Conservation (phyloP, 805 yeast species). For the Ogataea methylovora region DNA sequence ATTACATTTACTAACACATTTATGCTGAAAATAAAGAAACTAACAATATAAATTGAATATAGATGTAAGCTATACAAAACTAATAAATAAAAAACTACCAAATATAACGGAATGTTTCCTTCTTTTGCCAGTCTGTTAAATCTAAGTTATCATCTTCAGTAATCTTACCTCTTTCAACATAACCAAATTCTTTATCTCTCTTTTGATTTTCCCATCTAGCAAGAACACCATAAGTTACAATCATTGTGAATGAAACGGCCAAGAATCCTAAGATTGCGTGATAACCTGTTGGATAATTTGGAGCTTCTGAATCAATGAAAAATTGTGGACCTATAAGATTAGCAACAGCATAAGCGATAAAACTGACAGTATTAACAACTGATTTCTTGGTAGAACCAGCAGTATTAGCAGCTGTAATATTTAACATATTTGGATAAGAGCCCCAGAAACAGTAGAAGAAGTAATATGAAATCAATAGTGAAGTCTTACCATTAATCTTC, state of each 20-base stretch:
- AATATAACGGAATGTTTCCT: constrained; percentile 1
- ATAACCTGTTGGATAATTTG: constrained; percentile 53
- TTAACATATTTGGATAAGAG: constrained; percentile 16
- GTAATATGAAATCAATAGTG: constrained; percentile 7
- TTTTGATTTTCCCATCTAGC: constrained; percentile 34
- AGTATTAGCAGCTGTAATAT: constrained; percentile 37
- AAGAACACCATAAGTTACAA: neutral
- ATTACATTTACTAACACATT: too few relatives aligned
- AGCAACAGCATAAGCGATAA: constrained; percentile 50
- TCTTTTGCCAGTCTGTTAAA: constrained; percentile 50
- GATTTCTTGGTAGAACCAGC: constrained; percentile 56
- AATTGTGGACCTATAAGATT: constrained; percentile 60
- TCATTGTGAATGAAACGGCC: constrained; percentile 20
- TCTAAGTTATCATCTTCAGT: constrained; percentile 45
- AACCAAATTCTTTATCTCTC: constrained; percentile 32
- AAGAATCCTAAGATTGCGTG: constrained; percentile 29
- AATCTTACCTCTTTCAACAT: constrained; percentile 10
- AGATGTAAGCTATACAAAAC: too few relatives aligned
- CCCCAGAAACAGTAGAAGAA: constrained; percentile 17
- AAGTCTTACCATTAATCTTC: constrained; percentile 7
- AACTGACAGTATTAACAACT: constrained; percentile 42
- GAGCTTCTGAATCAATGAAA: constrained; percentile 44
- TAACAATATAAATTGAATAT: too few relatives aligned
- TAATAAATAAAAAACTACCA: neutral
- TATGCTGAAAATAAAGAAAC: too few relatives aligned